Evolutionary conservation across 306 rosid genomes (phyloP).

Genomic region (Spatholobus suberectus): DNA sequence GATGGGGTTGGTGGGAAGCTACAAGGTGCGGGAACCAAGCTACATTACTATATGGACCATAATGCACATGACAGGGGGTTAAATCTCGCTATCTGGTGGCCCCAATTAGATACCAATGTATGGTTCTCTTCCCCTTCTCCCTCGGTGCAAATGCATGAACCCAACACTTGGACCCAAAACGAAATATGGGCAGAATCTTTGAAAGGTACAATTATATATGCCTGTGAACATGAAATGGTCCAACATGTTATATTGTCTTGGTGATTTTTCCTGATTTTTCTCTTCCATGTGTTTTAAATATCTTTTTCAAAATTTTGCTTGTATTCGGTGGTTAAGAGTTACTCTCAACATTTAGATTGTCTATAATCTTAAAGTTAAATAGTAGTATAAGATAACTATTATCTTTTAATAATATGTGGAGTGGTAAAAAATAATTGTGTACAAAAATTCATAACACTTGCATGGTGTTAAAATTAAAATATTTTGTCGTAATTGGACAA

Average conservation of each 20-base stretch:
- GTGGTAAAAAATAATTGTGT: no score
- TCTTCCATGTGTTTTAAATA: not conserved
- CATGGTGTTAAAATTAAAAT: not conserved
- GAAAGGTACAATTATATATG: slow-evolving; percentile 15
- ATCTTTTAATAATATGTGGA: not conserved
- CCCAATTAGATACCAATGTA: slow-evolving; percentile 24
- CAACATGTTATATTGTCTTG: slow-evolving; percentile 23
- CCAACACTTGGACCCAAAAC: slow-evolving; percentile 11
- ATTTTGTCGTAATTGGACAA: not conserved
- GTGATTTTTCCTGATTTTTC: not conserved
- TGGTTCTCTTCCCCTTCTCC: slow-evolving; percentile 4
- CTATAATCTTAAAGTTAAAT: not conserved
- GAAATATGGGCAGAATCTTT: slow-evolving; percentile 30
- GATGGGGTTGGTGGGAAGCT: not conserved
- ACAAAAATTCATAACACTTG: not conserved
- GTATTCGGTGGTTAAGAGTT: no score
- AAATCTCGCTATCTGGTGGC: slow-evolving; percentile 32
- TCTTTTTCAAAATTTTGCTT: no score
- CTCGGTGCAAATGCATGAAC: slow-evolving; percentile 26
- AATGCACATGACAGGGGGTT: slow-evolving; percentile 42
- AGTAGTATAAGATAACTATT: not conserved
- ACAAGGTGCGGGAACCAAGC: slow-evolving; percentile 9
- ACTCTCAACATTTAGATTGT: no score
- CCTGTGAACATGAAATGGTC: slow-evolving; percentile 36
- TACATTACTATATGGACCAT: slow-evolving; percentile 31